These are phyloP conservation scores for Albugo candida DNA, from an alignment of 352 stramenopile species.

Conservation along the genomic window DNA sequence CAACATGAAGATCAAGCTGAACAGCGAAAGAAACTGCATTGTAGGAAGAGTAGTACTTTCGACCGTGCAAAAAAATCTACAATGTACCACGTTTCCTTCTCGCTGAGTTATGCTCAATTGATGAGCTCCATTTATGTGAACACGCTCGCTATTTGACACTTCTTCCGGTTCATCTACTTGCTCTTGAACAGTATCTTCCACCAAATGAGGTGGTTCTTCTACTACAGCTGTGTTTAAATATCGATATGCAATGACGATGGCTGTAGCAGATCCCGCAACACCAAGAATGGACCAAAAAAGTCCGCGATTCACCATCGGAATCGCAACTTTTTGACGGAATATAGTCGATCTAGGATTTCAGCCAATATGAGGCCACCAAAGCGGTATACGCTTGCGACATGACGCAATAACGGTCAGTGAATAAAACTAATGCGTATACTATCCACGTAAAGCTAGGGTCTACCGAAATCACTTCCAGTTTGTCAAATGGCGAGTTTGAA, in stretches of 20 bases:
- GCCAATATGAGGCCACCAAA: too few relatives aligned
- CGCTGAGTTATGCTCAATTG: slow-evolving; percentile 1
- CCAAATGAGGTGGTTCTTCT: not conserved
- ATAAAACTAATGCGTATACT: too few relatives aligned
- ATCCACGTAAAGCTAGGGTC: too few relatives aligned
- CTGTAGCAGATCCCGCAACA: slow-evolving; percentile 42
- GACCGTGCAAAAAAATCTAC: not conserved
- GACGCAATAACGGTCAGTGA: too few relatives aligned
- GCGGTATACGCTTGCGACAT: too few relatives aligned
- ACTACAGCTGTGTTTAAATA: slow-evolving; percentile 1
- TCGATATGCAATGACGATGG: slow-evolving; percentile 32
- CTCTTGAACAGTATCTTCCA: not conserved
- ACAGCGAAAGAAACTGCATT: slow-evolving; percentile 35
- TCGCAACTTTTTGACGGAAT: not conserved
- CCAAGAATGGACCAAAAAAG: slow-evolving; percentile 35
- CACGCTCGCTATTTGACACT: slow-evolving; percentile 18
- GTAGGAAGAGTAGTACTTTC: slow-evolving; percentile 1
- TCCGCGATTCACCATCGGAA: not conserved
- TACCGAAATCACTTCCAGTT: too few relatives aligned
- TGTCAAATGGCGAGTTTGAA: too few relatives aligned
- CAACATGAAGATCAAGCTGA: slow-evolving; percentile 45
- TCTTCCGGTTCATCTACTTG: slow-evolving; percentile 9
- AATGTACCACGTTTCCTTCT: slow-evolving; percentile 2
- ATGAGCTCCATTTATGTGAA: not conserved
- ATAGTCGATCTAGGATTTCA: too few relatives aligned